These are phyloP conservation scores for Microbotryum intermedium DNA, from an alignment of 1,284 basidiomycete species.

Conservation along the genomic window DNA sequence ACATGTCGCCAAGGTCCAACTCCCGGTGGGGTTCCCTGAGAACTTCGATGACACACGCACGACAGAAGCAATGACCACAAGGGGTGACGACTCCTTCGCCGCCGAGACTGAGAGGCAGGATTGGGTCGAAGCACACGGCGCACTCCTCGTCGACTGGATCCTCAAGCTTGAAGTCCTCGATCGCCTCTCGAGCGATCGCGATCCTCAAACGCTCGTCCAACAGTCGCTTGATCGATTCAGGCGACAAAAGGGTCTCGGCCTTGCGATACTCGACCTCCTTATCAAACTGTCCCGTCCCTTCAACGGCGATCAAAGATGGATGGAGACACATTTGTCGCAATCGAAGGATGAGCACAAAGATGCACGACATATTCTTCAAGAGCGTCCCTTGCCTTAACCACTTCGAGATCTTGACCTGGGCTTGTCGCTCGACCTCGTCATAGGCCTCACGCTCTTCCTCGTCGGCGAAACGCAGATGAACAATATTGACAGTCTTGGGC, in stretches of 20 bases:
- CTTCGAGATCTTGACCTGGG: slow-evolving; percentile 56
- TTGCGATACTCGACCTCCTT: slow-evolving; percentile 15
- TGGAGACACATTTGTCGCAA: slow-evolving; percentile 59
- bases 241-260: slow-evolving; percentile 27
- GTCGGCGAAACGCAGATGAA: slow-evolving; percentile 51
- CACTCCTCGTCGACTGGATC: slow-evolving; percentile 2
- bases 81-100: neutral
- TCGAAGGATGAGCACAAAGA: slow-evolving; percentile 68
- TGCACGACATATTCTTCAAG: slow-evolving; percentile 65
- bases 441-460: slow-evolving; percentile 73
- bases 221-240: slow-evolving; percentile 3
- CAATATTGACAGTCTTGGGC: slow-evolving; percentile 50
- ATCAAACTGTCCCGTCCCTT: neutral
- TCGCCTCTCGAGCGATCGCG: slow-evolving; percentile 1
- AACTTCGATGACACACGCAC: neutral
- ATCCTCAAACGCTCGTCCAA: neutral
- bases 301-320: slow-evolving; percentile 55
- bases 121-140: slow-evolving; percentile 21
- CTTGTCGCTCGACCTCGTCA: slow-evolving; percentile 59
- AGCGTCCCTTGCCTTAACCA: slow-evolving; percentile 28
- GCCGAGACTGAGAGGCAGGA: neutral
- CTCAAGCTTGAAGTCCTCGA: slow-evolving; percentile 8
- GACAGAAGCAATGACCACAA: slow-evolving; percentile 3
- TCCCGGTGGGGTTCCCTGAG: neutral
- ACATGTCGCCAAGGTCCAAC: neutral